Conservation (phyloP, 106 monocot genomes). For the Cymbidium sinense region DNA sequence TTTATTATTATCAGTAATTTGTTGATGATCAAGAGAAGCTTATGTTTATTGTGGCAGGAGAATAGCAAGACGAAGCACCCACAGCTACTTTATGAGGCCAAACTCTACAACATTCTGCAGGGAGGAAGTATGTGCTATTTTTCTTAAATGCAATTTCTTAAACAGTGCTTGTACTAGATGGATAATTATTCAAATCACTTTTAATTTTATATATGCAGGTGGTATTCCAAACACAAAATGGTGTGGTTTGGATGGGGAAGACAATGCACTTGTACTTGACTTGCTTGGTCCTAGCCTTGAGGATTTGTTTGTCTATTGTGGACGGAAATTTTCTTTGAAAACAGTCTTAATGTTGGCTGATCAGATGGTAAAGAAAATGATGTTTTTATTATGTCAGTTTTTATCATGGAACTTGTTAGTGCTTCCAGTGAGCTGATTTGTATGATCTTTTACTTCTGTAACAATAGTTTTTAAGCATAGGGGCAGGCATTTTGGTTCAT, state of each 20-base stretch:
- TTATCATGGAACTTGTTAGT: conserved; percentile 7
- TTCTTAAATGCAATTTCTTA: not conserved
- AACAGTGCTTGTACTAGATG: not conserved
- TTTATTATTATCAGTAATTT: not conserved
- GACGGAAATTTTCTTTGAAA: conserved; percentile 81
- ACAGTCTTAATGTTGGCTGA: conserved; percentile 95
- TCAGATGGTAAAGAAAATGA: conserved; percentile 70
- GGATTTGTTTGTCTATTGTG: conserved; percentile 87
- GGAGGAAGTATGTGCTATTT: conserved; percentile 64
- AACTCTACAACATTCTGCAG: conserved; percentile 86
- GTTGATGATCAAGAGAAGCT: not conserved
- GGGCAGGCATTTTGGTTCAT: not conserved
- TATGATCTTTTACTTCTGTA: not conserved
- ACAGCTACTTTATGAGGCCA: conserved; percentile 91
- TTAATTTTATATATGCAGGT: conserved; percentile 38
- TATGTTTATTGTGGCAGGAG: conserved; percentile 44
- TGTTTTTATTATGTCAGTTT: not conserved
- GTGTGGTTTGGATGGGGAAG: conserved; percentile 82
- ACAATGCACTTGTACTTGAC: conserved; percentile 84
- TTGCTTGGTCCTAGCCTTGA: conserved; percentile 95
- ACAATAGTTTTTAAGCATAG: not conserved
- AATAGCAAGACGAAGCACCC: conserved; percentile 86
- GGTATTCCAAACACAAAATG: conserved; percentile 84
- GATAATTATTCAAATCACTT: not conserved
- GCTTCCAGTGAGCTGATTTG: not conserved